Conservation (phyloP, 345 rosid genomes). For the Acer yangbiense region DNA sequence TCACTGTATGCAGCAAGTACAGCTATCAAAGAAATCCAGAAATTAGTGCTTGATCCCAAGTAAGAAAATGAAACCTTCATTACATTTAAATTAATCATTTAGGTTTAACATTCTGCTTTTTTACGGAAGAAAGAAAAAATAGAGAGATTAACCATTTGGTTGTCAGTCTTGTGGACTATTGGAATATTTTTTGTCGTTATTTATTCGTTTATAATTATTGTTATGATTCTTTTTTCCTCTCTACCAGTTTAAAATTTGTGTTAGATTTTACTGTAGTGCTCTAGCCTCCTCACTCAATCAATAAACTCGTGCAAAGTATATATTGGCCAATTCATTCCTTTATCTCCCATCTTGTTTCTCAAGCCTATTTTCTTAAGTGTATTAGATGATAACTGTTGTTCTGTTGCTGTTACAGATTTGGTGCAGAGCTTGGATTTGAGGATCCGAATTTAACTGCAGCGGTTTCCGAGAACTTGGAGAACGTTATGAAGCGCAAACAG, state of each 20-base stretch:
- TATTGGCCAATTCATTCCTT: background rate
- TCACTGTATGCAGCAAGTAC: slow-evolving; percentile 95
- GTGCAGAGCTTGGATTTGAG: slow-evolving; percentile 77
- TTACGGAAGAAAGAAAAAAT: background rate
- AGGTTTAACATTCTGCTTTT: background rate
- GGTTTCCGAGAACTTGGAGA: slow-evolving; percentile 80
- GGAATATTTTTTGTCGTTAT: background rate
- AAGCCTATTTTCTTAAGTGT: background rate
- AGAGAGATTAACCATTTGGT: background rate
- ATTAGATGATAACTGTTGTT: background rate
- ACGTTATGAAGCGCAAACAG: slow-evolving; percentile 56
- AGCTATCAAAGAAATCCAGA: slow-evolving; percentile 94
- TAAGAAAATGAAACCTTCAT: slow-evolving; percentile 37
- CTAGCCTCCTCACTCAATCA: background rate
- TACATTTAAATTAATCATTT: slow-evolving; percentile 4
- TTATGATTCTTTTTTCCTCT: background rate
- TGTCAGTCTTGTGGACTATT: too few species aligned
- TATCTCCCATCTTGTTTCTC: background rate
- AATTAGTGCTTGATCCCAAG: slow-evolving; percentile 91
- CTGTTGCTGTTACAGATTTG: slow-evolving; percentile 49
- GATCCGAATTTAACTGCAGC: slow-evolving; percentile 83
- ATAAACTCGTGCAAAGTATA: background rate
- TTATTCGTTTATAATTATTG: background rate
- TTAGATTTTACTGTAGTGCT: background rate
- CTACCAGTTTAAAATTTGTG: background rate